Base-by-base conservation (phyloP, 352 stramenopile species). In the Phytopythium litorale region DNA sequence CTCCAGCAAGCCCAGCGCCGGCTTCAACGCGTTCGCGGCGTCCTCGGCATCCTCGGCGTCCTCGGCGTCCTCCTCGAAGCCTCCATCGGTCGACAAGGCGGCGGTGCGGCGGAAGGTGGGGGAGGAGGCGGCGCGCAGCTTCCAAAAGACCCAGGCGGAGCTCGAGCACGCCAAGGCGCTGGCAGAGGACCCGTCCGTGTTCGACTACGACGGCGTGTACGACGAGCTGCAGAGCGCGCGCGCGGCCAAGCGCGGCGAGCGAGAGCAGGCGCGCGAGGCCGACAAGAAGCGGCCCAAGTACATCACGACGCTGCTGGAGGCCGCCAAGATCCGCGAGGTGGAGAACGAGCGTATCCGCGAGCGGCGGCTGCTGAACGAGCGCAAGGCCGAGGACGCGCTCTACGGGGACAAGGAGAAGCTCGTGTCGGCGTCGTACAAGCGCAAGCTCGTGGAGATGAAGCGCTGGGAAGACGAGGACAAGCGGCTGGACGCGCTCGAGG, bases 141-240 rank as follows among this genome's bases (percentile, higher is more conserved):
- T 87, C 18, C 76, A 85, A 42, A 62, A 78, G 54, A 71, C 58
- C 11, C 70, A 87, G 37, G 77, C 88, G 21, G 81, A 82, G 33
- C 73, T 67, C 30, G 53, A 75, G 12, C 79, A 81, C 48, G 66
- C 79, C 7, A 69, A 89, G 63, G 85, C 81, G 42, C 67, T 93
- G 5, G 80, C 73, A 2, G 71, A 94, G 60, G 87, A 97, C 64
- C 72, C 89, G 25, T 87, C 80, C 1, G 86, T 96, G 40, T 97
- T 96, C 56, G 89, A 97, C 63, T 97, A 97, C 55, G 91, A 97
- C 67, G 79, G 80, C 37, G 84, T 95, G 19, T 97, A 97, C 73
- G 89, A 97, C 64, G 65, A 84, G 16, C 92, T 97, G 62, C 83
- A 89, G 64, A 81, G 56, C 33, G 56, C 64, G 3, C 63, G 77